Evolutionary conservation across 345 rosid genomes (phyloP).

Genomic region (Salix koriyanagi): DNA sequence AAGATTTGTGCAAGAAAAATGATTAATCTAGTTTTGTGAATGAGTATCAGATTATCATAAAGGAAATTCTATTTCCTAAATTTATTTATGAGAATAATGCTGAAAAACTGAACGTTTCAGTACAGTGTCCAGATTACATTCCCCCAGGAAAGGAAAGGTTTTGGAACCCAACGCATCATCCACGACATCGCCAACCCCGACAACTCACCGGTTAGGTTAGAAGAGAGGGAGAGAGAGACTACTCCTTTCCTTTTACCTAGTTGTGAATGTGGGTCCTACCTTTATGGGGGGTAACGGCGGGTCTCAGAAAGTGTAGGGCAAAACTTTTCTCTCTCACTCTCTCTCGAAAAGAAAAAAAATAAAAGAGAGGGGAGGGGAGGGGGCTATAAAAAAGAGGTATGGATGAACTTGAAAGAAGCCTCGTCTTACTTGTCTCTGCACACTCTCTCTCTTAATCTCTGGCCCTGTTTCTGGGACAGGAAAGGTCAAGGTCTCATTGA

Average conservation of each 20-base stretch:
- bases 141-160: background rate
- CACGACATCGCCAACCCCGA: background rate
- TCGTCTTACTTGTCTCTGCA: background rate
- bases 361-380: background rate
- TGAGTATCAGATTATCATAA: background rate
- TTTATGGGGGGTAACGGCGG: background rate
- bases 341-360: too few species aligned
- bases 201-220: background rate
- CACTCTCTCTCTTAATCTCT: background rate
- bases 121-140: background rate
- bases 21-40: background rate
- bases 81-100: background rate
- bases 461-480: slow-evolving; percentile 16
- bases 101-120: background rate
- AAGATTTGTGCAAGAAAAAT: too few species aligned
- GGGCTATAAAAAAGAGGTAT: slow-evolving; percentile 7
- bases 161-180: background rate
- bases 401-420: background rate
- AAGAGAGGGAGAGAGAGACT: background rate
- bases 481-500: slow-evolving; percentile 18
- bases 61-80: background rate
- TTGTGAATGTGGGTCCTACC: background rate
- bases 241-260: too few species aligned
- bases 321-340: background rate
- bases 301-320: background rate